These are phyloP conservation scores for Xylariomycetidae sp. DNA, from an alignment of 2,329 filamentous ascomycete species.

Conservation along the genomic window DNA sequence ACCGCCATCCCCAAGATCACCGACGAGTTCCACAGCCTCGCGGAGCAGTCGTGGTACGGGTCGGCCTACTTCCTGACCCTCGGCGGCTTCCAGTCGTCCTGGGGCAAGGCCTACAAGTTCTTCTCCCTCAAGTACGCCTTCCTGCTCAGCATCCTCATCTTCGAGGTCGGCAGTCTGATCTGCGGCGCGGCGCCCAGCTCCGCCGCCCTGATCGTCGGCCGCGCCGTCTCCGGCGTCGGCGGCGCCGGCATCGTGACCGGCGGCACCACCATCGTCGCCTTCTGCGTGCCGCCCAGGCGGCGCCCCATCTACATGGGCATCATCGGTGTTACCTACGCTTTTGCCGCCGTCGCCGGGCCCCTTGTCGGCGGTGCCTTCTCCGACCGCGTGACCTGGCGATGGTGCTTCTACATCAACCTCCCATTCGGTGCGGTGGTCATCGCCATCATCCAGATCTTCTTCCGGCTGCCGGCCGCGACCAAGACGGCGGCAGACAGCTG, in stretches of 20 bases:
- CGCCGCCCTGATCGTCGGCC: slow-evolving; percentile 12
- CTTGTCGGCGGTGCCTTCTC: slow-evolving; percentile 5
- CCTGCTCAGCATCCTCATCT: slow-evolving; percentile 11
- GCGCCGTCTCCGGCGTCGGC: slow-evolving; percentile 21
- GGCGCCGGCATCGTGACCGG: slow-evolving; percentile 34
- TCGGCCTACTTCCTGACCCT: slow-evolving; percentile 49
- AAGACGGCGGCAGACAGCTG: slow-evolving; percentile 1
- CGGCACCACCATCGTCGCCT: slow-evolving; percentile 23
- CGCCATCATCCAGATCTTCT: slow-evolving; percentile 5
- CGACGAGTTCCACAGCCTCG: slow-evolving; percentile 45
- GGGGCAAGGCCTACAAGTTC: slow-evolving; percentile 46
- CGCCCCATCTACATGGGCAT: slow-evolving; percentile 19
- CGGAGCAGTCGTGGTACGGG: slow-evolving; percentile 56
- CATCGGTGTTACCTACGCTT: slow-evolving; percentile 33
- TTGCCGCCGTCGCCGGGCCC: slow-evolving; percentile 25
- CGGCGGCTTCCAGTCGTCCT: slow-evolving; percentile 40
- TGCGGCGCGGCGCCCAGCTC: slow-evolving; percentile 11
- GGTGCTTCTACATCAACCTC: slow-evolving; percentile 12
- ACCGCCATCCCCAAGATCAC: slow-evolving; percentile 55
- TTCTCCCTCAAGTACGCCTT: slow-evolving; percentile 15
- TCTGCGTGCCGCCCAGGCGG: slow-evolving; percentile 5
- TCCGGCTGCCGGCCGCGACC: slow-evolving; percentile 2
- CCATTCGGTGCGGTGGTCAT: slow-evolving; percentile 8
- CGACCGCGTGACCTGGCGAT: slow-evolving; percentile 5
- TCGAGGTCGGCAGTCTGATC: slow-evolving; percentile 12